Percentiles rank a stretch among this genome's conserved stretches.
Conservation (phyloP, 1,284 basidiomycete species). For the Austroboletus novae-zelandiae region DNA sequence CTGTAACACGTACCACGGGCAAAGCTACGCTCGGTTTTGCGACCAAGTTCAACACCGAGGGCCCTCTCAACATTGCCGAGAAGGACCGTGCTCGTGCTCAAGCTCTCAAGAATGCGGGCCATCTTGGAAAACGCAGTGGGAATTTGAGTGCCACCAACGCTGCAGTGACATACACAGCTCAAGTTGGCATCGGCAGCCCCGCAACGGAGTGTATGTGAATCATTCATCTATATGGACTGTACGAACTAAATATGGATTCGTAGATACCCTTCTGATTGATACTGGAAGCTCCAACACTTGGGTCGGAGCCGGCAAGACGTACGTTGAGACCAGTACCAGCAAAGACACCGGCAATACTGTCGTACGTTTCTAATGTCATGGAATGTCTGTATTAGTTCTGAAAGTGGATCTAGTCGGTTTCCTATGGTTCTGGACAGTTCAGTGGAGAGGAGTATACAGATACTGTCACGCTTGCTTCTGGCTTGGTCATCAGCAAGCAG, state of each 20-base stretch:
- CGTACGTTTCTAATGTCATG: conserved; percentile 34
- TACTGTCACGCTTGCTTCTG: conserved; percentile 27
- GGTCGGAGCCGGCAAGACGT: conserved; percentile 52
- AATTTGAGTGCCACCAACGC: too few species aligned
- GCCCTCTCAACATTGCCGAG: too few species aligned
- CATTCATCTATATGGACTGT: neutral
- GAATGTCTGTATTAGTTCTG: neutral
- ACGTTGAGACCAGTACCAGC: conserved; percentile 50
- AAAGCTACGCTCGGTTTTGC: too few species aligned
- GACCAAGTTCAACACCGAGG: too few species aligned
- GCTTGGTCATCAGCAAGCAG: conserved; percentile 39
- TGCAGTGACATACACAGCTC: conserved; percentile 41
- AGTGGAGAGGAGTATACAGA: conserved; percentile 8
- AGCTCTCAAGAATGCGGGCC: too few species aligned
- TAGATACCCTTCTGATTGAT: conserved; percentile 30
- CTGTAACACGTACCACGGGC: too few species aligned
- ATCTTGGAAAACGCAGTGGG: too few species aligned
- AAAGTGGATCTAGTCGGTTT: neutral
- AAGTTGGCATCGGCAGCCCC: conserved; percentile 58
- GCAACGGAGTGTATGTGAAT: conserved; percentile 49
- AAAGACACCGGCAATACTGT: conserved; percentile 38
- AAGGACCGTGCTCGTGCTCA: too few species aligned
- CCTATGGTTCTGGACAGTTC: conserved; percentile 35
- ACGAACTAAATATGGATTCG: neutral
- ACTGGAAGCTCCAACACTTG: conserved; percentile 57